Percentiles rank a stretch among this genome's conserved stretches.
Evolutionary conservation across 1,139 yeast species (phyloP).

Genomic region (Wickerhamomyces sp.): DNA sequence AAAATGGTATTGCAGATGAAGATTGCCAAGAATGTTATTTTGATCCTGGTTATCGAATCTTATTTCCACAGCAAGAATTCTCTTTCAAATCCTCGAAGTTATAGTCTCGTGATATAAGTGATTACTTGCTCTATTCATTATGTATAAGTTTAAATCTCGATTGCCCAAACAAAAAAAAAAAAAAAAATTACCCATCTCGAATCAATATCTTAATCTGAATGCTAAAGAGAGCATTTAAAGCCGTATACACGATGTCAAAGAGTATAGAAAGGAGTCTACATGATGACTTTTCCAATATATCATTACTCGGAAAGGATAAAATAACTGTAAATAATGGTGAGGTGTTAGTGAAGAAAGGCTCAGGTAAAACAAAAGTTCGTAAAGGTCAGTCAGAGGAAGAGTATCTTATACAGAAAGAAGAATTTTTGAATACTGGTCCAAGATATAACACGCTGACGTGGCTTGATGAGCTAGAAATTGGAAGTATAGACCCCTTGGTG

Average conservation of each 20-base stretch:
- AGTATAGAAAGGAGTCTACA: neutral
- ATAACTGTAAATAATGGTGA: slow-evolving; percentile 21
- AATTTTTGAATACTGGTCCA: slow-evolving; percentile 47
- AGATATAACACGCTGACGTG: slow-evolving; percentile 40
- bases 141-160: no score
- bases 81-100: slow-evolving; percentile 1
- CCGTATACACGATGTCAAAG: slow-evolving; percentile 3
- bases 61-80: slow-evolving; percentile 8
- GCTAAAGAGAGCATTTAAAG: no score
- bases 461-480: slow-evolving; percentile 29
- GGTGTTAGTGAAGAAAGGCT: slow-evolving; percentile 33
- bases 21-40: slow-evolving; percentile 77
- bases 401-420: slow-evolving; percentile 38
- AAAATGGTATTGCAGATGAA: slow-evolving; percentile 71
- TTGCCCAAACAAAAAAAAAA: no score
- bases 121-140: no score
- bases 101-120: no score
- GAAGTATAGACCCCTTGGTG: slow-evolving; percentile 16
- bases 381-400: slow-evolving; percentile 58
- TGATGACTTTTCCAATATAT: neutral
- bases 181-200: no score
- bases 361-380: slow-evolving; percentile 37
- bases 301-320: slow-evolving; percentile 8
- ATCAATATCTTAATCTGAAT: no score
- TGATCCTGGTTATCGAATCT: slow-evolving; percentile 45